Conservation (phyloP, 2,329 filamentous ascomycete species). For the Ophiocordyceps camponoti-floridani region DNA sequence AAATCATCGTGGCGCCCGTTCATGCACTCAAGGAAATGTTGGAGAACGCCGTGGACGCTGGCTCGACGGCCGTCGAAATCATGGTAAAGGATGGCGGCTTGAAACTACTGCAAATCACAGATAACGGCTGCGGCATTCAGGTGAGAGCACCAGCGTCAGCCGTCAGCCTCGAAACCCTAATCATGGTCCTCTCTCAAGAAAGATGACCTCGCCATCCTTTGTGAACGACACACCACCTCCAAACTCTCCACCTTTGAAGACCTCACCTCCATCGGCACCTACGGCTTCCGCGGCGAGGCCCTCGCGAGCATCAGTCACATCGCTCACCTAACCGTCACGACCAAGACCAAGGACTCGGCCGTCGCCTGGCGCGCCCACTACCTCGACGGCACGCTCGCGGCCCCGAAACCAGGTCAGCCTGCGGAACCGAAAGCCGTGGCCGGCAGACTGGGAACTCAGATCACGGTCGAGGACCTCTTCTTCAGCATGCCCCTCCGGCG, state of each 20-base stretch:
- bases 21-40: constrained; percentile 93
- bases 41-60: constrained; percentile 95
- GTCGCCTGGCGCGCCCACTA: constrained; percentile 88
- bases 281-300: constrained; percentile 95
- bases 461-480: constrained; percentile 91
- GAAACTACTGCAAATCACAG: constrained; percentile 89
- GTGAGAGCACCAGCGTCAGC: constrained; percentile 27
- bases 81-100: constrained; percentile 88
- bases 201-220: constrained; percentile 81
- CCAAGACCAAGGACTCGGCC: constrained; percentile 72
- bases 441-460: constrained; percentile 79
- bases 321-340: constrained; percentile 86
- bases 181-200: constrained; percentile 31
- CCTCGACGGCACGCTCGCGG: constrained; percentile 60
- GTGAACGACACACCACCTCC: constrained; percentile 91
- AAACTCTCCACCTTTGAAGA: constrained; percentile 92
- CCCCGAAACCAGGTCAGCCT: constrained; percentile 74
- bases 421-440: constrained; percentile 76
- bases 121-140: constrained; percentile 92
- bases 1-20: constrained; percentile 94
- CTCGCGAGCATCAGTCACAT: constrained; percentile 97
- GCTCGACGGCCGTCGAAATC: constrained; percentile 78
- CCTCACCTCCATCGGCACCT: constrained; percentile 73
- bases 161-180: neutral
- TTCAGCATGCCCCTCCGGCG: constrained; percentile 87